Evolutionary conservation across 495 filamentous ascomycete species (phyloP).

Genomic region (Thermothielavioides terrestris): DNA sequence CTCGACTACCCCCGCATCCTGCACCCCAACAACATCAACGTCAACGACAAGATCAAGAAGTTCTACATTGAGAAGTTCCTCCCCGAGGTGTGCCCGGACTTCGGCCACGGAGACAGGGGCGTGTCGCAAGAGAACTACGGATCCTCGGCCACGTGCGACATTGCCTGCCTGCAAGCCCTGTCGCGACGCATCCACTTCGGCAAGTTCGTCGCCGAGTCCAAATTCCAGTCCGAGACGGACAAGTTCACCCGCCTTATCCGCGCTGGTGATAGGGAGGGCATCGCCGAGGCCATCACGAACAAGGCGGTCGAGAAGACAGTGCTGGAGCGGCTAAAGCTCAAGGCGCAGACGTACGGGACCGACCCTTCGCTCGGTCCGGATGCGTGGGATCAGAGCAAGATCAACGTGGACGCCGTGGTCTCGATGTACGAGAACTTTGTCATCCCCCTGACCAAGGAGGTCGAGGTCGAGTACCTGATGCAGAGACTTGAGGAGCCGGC

Average conservation of each 20-base stretch:
- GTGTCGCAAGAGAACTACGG: conserved; percentile 94
- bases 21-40: conserved; percentile 85
- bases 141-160: conserved; percentile 83
- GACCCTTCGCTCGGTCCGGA: conserved; percentile 51
- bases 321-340: conserved; percentile 74
- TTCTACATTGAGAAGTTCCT: conserved; percentile 78
- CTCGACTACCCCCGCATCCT: conserved; percentile 85
- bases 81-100: conserved; percentile 67
- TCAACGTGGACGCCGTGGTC: conserved; percentile 87
- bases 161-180: conserved; percentile 81
- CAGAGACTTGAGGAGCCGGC: conserved; percentile 62
- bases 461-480: conserved; percentile 97
- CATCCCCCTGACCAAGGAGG: conserved; percentile 92
- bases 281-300: conserved; percentile 88
- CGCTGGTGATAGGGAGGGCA: conserved; percentile 64
- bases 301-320: conserved; percentile 84
- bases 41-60: conserved; percentile 78
- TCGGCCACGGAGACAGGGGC: conserved; percentile 64
- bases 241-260: conserved; percentile 72
- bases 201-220: conserved; percentile 98
- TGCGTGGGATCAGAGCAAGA: conserved; percentile 48
- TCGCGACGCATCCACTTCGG: conserved; percentile 94
- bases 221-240: conserved; percentile 80
- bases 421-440: conserved; percentile 93
- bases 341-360: conserved; percentile 91